Evolutionary conservation across 176 grass and related monocot genomes (phyloP), one percentile per base, ranked within the genome.

Genomic region (Juncus effusus): DNA sequence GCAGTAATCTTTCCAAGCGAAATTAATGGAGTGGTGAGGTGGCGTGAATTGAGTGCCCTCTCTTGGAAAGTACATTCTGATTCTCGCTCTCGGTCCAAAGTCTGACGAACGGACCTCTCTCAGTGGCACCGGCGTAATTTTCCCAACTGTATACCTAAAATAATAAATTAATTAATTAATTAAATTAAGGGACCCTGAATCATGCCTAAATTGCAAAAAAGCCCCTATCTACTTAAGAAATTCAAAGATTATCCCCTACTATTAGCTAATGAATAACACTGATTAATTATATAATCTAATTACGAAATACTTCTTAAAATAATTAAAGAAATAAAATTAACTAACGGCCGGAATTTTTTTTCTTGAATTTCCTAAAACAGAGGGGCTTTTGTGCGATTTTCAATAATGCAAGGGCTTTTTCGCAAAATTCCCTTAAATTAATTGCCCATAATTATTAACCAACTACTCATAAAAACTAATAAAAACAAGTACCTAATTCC

Each of bases 1-100:
- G 47, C 94, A 97, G 62, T 97, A 93, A 51, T 97, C 94, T 80
- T 97, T 97, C 94, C 94, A 97, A 76, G 86, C 86, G 83, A 97
- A 97, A 86, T 78, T 70, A 66, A 93, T 80, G 67, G 94, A 97
- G 65, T 70, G 70, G 64, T 97, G 94, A 39, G 94, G 88, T 82
- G 94, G 94, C 19, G 88, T 97, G 75, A 86, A 97, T 69, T 97
- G 88, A 3, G 94, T 91, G 16, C 94, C 94, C 51, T 84, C 89
- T 78, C 69, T 72, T 72, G 88, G 94, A 45, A 97, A 97, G 70
- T 84, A 85, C 94, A 92, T 92, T 60, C 65, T 81, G 86, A 97
- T 97, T 47, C 83, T 80, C 64, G 94, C 94, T 72, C 85, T 78
- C 77, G 85, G 75, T 67, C 94, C 94, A 80, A 97, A 97, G 84